Evolutionary conservation across 371 early-diverging fungal genomes (phyloP).

Genomic region (Mortierella sp.): DNA sequence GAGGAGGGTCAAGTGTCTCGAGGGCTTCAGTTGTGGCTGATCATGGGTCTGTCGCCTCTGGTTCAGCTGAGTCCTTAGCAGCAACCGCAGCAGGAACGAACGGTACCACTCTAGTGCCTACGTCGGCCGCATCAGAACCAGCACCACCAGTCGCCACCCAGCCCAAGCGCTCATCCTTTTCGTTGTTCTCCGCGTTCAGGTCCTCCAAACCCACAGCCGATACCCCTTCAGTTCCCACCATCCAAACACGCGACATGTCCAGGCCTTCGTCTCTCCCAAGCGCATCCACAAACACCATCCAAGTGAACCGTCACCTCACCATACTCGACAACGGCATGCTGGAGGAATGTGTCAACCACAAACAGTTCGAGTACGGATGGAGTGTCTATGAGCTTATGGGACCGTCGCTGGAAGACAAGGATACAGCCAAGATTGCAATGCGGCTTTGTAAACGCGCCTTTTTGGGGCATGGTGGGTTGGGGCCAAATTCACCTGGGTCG

Average conservation of each 20-base stretch:
- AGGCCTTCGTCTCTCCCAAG: neutral
- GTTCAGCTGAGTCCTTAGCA: neutral
- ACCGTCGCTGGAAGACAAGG: slow-evolving; percentile 33
- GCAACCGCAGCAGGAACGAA: neutral
- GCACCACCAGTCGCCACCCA: neutral
- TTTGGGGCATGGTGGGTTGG: slow-evolving; percentile 32
- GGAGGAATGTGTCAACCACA: slow-evolving; percentile 46
- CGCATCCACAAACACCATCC: neutral
- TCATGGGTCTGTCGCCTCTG: neutral
- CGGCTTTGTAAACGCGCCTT: slow-evolving; percentile 44
- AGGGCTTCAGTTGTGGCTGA: neutral
- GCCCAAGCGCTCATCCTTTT: neutral
- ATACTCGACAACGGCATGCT: slow-evolving; percentile 42
- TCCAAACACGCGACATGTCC: neutral
- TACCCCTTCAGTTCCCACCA: neutral
- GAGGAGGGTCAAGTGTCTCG: neutral
- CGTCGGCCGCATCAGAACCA: neutral
- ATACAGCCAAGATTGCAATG: slow-evolving; percentile 42
- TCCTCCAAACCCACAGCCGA: neutral
- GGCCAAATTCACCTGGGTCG: slow-evolving; percentile 21
- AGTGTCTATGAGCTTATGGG: slow-evolving; percentile 50
- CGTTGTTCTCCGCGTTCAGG: neutral
- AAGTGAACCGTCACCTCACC: slow-evolving; percentile 32
- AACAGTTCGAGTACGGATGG: slow-evolving; percentile 49
- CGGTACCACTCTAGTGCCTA: neutral